Evolutionary conservation across 305 asterid species (phyloP).

Genomic region (Ajuga reptans): DNA sequence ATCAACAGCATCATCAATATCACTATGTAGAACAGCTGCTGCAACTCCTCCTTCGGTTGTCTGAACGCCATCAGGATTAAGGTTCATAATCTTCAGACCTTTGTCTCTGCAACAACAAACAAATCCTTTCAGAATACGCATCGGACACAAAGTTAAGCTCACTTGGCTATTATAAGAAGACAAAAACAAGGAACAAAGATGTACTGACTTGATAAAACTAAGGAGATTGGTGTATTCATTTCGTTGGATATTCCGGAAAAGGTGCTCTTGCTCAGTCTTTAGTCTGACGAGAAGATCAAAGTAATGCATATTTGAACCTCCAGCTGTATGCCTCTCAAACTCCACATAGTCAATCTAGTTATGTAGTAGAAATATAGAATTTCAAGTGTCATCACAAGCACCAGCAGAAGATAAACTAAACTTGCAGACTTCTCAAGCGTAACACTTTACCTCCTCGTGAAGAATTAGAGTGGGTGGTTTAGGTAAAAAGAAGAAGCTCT

Average conservation of each 20-base stretch:
- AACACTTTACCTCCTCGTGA: slow-evolving; percentile 70
- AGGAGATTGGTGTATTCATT: slow-evolving; percentile 73
- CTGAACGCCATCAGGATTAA: slow-evolving; percentile 33
- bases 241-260: slow-evolving; percentile 93
- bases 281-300: slow-evolving; percentile 87
- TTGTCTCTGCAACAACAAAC: slow-evolving; percentile 46
- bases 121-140: slow-evolving; percentile 11
- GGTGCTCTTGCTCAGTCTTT: slow-evolving; percentile 94
- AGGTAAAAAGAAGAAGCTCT: slow-evolving; percentile 96
- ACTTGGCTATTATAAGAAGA: not conserved
- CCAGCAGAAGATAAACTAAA: not conserved
- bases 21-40: slow-evolving; percentile 49
- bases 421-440: slow-evolving; percentile 4
- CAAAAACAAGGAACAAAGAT: slow-evolving; percentile 12
- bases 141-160: not conserved
- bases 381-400: slow-evolving; percentile 18
- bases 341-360: slow-evolving; percentile 87
- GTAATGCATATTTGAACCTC: slow-evolving; percentile 96
- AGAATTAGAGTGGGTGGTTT: slow-evolving; percentile 97
- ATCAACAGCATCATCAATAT: slow-evolving; percentile 76
- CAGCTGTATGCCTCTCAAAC: slow-evolving; percentile 96
- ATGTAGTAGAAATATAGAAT: slow-evolving; percentile 14
- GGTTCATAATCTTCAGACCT: slow-evolving; percentile 72
- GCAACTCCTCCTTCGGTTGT: slow-evolving; percentile 58
- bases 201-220: slow-evolving; percentile 62